These are phyloP conservation scores for Thelonectria rubi DNA, from an alignment of 2,329 filamentous ascomycete genomes.

Conservation along the genomic window DNA sequence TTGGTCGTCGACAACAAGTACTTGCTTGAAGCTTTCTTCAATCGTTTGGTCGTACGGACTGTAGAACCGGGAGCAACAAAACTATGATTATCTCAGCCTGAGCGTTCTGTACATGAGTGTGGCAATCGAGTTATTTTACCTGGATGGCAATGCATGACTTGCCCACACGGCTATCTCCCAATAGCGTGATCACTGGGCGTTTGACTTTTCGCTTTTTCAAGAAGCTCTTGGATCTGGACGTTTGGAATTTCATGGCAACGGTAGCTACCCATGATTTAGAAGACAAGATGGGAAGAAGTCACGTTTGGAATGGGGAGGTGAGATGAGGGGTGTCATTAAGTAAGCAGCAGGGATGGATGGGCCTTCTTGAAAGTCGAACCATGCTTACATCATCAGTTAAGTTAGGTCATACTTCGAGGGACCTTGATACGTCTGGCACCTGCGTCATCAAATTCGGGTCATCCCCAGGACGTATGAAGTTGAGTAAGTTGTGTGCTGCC, in stretches of 20 bases:
- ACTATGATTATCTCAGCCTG: background rate
- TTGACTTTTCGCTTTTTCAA: background rate
- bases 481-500: too few relatives aligned
- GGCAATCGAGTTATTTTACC: background rate
- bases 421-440: too few relatives aligned
- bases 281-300: too few relatives aligned
- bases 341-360: too few relatives aligned
- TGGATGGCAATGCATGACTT: conserved; percentile 10
- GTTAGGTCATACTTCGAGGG: too few relatives aligned
- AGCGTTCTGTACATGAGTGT: background rate
- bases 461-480: too few relatives aligned
- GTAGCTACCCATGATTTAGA: too few relatives aligned
- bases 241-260: background rate
- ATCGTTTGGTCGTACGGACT: background rate
- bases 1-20: background rate
- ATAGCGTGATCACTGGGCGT: background rate
- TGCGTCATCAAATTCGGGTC: too few relatives aligned
- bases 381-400: too few relatives aligned
- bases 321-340: too few relatives aligned
- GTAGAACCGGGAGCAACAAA: background rate
- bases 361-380: too few relatives aligned
- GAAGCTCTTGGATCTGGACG: background rate
- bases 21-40: background rate
- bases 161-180: background rate
- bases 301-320: too few relatives aligned